Evolutionary conservation across 2,329 filamentous ascomycete genomes (phyloP).

Genomic region (Colletotrichum chrysophilum): DNA sequence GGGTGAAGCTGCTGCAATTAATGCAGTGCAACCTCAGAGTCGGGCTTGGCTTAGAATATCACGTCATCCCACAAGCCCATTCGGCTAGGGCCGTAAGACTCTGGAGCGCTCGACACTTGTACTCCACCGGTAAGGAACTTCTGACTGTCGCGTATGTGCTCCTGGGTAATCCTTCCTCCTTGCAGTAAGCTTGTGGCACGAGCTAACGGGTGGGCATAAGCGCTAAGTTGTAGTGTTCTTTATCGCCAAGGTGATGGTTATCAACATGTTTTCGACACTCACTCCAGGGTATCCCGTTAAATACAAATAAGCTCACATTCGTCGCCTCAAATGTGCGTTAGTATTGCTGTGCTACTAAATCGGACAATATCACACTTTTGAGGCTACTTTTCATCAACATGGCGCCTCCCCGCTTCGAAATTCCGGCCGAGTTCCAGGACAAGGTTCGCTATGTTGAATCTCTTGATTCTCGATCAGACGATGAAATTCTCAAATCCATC

Average conservation of each 20-base stretch:
- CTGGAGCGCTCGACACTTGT: neutral
- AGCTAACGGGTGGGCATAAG: neutral
- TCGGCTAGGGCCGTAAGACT: neutral
- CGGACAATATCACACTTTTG: neutral
- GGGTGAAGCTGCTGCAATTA: neutral
- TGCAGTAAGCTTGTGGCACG: neutral
- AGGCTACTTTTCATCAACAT: neutral
- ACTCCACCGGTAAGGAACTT: neutral
- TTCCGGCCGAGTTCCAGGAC: neutral
- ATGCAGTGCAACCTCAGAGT: neutral
- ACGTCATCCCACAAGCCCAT: neutral
- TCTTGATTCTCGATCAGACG: conserved; percentile 25
- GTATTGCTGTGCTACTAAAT: neutral
- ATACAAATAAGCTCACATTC: neutral
- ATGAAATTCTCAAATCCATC: conserved; percentile 33
- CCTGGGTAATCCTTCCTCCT: neutral
- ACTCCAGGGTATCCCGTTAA: neutral
- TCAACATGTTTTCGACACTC: neutral
- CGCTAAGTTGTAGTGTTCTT: neutral
- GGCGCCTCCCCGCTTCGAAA: neutral
- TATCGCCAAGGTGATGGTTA: neutral
- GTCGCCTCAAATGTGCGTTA: neutral
- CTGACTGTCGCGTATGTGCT: neutral
- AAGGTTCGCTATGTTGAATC: neutral
- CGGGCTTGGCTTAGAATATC: neutral